Base-by-base conservation (phyloP, 345 rosid species). In the Schrenkiella parvula region DNA sequence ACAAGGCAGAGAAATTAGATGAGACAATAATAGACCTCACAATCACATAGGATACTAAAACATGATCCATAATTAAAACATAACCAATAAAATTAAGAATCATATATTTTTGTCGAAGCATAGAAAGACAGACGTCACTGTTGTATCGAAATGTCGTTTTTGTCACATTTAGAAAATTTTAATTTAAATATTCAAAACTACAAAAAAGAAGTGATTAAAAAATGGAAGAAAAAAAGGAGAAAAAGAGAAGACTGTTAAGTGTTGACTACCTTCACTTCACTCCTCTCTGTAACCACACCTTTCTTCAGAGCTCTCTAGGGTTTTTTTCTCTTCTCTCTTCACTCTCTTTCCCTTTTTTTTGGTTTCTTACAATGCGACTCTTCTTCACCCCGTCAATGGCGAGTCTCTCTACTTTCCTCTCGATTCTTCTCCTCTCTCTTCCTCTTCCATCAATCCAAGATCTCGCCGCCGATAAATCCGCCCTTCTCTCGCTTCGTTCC, bases 401-500 rank as follows among this genome's bases (percentile, higher is more conserved):
- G 39, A 19, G 15, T 60, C 73, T 72, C 39, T 42, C 14, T 23
- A 1, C 34, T 1, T 60, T 66, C 70, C 23, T 59, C 23, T 65
- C 51, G 0, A 0, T 66, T 69, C 62, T 81, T 61, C 57, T 72
- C 46, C 67, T 74, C 15, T 48, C 83, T 8, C 15, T 84, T 14
- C 41, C 78, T 8, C 51, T 70, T 8, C 78, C 70, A 1, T 42
- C 83, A 8, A 23, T 43, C 18, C 80, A 89, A 72, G 98, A 95
- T 82, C 96, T 92, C 54, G 39, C 88, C 61, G 81, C 89, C 82
- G 99, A 95, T 80, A 79, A 85, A 22, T 79, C 86, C 4, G 97
- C 98, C 6, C 93, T 95, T 9, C 80, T 95, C 56, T 56, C 83
- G 1, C 91, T 95, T 25, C 91, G 99, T 10, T 81, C 93, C 61